Evolutionary conservation across 2,329 filamentous ascomycete genomes (phyloP), one percentile per base, ranked within the genome.

Genomic region (Fusarium devonianum): DNA sequence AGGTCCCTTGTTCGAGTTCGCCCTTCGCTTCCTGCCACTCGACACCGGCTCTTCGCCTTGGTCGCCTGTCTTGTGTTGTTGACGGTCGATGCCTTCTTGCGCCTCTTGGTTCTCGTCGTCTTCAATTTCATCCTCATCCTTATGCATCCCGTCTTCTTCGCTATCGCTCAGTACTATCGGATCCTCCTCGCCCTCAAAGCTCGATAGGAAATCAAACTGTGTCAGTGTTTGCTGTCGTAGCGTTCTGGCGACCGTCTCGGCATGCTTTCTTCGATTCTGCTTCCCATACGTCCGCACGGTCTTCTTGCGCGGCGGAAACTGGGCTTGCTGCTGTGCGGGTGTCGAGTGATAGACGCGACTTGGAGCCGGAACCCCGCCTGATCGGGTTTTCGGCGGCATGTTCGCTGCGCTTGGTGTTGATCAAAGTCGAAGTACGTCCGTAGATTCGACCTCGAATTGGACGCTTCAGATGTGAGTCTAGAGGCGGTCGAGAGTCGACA

Each of bases 171-270:
- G 38, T 14, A 66, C 54, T 13, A 62, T 60, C 8, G 58, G 51
- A 21, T 65, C 64, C 5, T 63, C 60, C 5, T 67, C 64, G 13
- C 64, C 70, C 12, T 67, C 66, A n/a, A 68, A 66, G 53, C 67
- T 70, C 26, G 64, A 72, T 13, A 71, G 69, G 62, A 70, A 74
- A 35, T 72, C 70, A 32, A 75, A 70, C 56, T 77, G 75, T 5
- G 74, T 77, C 16, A 77, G 56, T 2, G 74, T 77, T 62, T 74
- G 71, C 60, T 77, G 75, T 48, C 66, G 67, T 33, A 74, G 44
- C 4, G 58, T 46, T 13, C 53, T 56, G 0, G 56, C 42, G 12
- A 40, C 51, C 13, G 35, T 55, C 10, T 62, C 54, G 10, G 45
- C 40, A 25, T 56, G 53, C 29, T 62, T 58, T 47, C 51, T 56